Evolutionary conservation across 106 monocot genomes (phyloP), one percentile per base, ranked within the genome.

Genomic region (Dendrobium huoshanense): DNA sequence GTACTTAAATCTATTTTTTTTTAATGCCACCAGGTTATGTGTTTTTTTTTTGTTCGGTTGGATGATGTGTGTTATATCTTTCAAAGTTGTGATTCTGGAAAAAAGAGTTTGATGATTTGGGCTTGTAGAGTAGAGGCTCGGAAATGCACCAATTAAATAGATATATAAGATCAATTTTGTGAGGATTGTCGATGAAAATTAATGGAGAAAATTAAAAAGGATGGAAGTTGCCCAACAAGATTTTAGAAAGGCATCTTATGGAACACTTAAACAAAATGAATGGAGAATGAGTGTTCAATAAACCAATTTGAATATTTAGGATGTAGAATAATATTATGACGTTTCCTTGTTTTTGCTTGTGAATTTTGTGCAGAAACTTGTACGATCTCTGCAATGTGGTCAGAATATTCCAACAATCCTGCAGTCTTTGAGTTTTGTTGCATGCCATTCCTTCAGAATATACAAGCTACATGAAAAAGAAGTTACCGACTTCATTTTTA

Each of bases 351-450:
- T 45, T 11, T 48, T 80, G 20, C 18, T 79, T 67, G 22, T 67
- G 9, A 9, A 42, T 58, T 78, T 22, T 79, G 27, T 74, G 55
- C 94, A 97, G 97, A 94, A 88, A 92, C 89, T 97, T 82, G 73
- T 92, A 44, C 45, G 1, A 5, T 86, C 86, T 41, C 89, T 97
- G 44, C 72, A 64, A 47, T 41, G 80, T 80, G 86, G 86, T 75
- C 72, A 72, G 67, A 87, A 91, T 85, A 64, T 89, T 17, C 89
- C 92, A 2, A 87, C 97, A 18, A 33, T 88, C 44, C 88, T 97
- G 80, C 97, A 94, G 79, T 91, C 94, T 48, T 84, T 94, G 78
- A 88, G 90, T 78, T 89, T 79, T 81, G 82, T 92, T 79, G 84
- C 85, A 79, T 82, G 84, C 31, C 74, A 79, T 82, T 86, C 80